These are phyloP conservation scores for Rhizophagus prolifer DNA, from an alignment of 192 early-diverging fungal genomes.

Conservation along the genomic window DNA sequence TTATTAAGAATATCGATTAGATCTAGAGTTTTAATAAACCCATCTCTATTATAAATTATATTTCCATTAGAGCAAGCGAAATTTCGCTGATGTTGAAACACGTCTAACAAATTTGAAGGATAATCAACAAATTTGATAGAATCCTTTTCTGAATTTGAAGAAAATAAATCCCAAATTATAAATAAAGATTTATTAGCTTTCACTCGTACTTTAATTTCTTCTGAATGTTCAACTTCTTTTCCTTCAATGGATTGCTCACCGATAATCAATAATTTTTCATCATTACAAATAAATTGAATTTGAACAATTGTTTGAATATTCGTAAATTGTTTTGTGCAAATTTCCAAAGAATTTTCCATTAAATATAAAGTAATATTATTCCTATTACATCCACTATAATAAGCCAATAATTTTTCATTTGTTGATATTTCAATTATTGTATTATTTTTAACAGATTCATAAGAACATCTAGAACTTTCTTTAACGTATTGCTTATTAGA, in stretches of 20 bases:
- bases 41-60: not conserved
- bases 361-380: not conserved
- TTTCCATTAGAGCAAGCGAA: not conserved
- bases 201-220: no score
- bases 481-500: not conserved
- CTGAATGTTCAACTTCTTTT: no score
- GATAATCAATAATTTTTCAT: constrained; percentile 15
- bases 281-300: constrained; percentile 16
- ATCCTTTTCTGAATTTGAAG: not conserved
- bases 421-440: constrained; percentile 2
- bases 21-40: not conserved
- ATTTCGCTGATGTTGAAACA: not conserved
- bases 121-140: not conserved
- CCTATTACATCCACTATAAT: not conserved
- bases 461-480: not conserved
- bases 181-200: not conserved
- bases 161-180: constrained; percentile 17
- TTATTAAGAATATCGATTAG: not conserved
- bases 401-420: not conserved
- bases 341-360: constrained; percentile 21
- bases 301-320: not conserved
- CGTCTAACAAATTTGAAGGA: not conserved
- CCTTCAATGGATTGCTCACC: not conserved
- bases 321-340: not conserved
- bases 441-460: not conserved